Percentiles rank a stretch among this genome's conserved stretches.
phyloP scores from a whole-genome alignment of 768 basidiomycete species.

The Mycena vulgaris region DNA sequence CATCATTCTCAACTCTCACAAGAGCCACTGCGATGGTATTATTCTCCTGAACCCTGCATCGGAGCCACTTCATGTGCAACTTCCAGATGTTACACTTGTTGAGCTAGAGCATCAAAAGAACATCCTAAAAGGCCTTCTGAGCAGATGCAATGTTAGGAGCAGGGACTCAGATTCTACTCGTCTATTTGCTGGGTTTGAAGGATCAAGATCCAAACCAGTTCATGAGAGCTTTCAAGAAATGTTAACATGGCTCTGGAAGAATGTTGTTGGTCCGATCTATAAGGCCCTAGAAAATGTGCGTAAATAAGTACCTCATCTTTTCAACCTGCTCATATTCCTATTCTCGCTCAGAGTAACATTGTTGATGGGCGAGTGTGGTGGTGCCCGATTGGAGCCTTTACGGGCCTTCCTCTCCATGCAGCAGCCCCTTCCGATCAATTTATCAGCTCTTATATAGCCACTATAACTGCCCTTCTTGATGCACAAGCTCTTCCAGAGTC shows the following conservation, averaged over 20 bases:
- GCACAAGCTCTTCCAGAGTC: background rate
- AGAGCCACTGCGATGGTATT: background rate
- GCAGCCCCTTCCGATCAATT: conserved; percentile 9
- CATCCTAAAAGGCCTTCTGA: background rate
- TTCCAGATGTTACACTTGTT: background rate
- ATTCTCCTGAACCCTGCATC: background rate
- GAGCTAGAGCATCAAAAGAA: background rate
- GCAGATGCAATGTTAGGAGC: background rate
- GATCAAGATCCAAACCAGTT: background rate
- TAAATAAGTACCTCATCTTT: background rate
- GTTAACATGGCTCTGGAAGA: background rate
- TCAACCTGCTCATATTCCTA: background rate
- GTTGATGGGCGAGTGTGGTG: too few species aligned
- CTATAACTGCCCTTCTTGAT: background rate
- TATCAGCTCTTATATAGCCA: conserved; percentile 1
- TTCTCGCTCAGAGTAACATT: background rate
- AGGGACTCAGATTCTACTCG: background rate
- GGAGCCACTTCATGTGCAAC: background rate
- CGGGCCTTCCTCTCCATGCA: too few species aligned
- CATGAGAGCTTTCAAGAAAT: background rate
- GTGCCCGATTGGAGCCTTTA: too few species aligned
- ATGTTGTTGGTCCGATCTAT: background rate
- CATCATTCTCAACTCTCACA: background rate
- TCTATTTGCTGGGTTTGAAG: background rate
- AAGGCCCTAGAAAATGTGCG: background rate